phyloP scores from a whole-genome alignment of 768 basidiomycete genomes.

The Amanita jacksonii region DNA sequence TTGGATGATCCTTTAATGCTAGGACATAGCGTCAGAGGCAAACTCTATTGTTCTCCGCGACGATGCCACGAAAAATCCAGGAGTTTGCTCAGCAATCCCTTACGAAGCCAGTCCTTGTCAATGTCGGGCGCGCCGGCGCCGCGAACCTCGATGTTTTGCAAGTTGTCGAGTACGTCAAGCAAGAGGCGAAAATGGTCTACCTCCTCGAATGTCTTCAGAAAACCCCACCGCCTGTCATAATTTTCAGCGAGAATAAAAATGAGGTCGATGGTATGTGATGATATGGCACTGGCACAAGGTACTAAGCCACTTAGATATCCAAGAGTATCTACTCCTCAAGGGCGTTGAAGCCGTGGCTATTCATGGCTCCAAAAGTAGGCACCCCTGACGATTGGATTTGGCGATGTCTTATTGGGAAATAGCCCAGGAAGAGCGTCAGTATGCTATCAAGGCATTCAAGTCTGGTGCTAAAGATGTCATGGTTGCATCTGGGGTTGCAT shows the following conservation, averaged over 20 bases:
- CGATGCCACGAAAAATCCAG: conserved; percentile 98
- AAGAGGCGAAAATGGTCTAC: conserved; percentile 99
- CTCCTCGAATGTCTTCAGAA: conserved; percentile 96
- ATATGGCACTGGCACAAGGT: conserved; percentile 1
- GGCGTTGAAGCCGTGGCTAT: conserved; percentile 98
- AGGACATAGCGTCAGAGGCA: conserved; percentile 80
- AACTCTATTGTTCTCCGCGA: conserved; percentile 94
- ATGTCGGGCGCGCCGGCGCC: conserved; percentile 96
- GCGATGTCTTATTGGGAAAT: conserved; percentile 4
- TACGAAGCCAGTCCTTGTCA: conserved; percentile 91
- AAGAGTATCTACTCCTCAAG: conserved; percentile 93
- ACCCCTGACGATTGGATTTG: background rate
- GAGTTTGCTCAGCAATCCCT: conserved; percentile 97
- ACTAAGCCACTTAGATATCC: conserved; percentile 65
- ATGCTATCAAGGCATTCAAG: conserved; percentile 98
- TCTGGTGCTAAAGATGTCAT: conserved; percentile 97
- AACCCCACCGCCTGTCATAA: conserved; percentile 94
- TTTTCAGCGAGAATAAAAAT: conserved; percentile 99
- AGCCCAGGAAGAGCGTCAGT: conserved; percentile 99
- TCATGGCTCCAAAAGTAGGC: conserved; percentile 91
- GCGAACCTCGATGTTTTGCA: conserved; percentile 95
- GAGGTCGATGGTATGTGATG: conserved; percentile 85
- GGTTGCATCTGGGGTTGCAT: conserved; percentile 97
- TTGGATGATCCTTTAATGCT: background rate
- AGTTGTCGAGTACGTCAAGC: conserved; percentile 98